phyloP scores from a whole-genome alignment of 1,139 yeast species.

The Blastobotrys serpentis region DNA sequence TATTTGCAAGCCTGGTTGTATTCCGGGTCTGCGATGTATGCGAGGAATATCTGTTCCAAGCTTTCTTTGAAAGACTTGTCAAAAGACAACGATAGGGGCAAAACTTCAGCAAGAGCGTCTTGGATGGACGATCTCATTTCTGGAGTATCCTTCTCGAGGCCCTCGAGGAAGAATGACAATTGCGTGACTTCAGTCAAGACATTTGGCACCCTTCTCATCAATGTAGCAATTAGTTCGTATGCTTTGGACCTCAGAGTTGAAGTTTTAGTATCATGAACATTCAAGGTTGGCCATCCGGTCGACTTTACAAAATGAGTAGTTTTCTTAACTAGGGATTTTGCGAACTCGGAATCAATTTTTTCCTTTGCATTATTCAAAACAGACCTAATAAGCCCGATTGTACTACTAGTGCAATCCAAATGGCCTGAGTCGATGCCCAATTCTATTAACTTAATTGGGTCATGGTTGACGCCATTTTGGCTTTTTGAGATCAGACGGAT shows the following conservation, averaged over 20 bases:
- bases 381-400: conserved; percentile 64
- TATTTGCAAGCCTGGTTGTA: conserved; percentile 49
- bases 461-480: conserved; percentile 34
- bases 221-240: conserved; percentile 74
- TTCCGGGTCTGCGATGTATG: conserved; percentile 39
- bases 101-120: conserved; percentile 64
- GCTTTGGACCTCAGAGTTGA: conserved; percentile 56
- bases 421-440: conserved; percentile 58
- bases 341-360: background rate
- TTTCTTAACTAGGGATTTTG: conserved; percentile 2
- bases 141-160: conserved; percentile 62
- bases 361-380: conserved; percentile 31
- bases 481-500: conserved; percentile 55
- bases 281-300: conserved; percentile 39
- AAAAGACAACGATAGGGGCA: conserved; percentile 49
- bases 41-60: conserved; percentile 48
- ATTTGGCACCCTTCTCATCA: conserved; percentile 52
- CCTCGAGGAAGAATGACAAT: conserved; percentile 58
- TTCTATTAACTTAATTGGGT: conserved; percentile 44
- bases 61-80: conserved; percentile 42
- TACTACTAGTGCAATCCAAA: conserved; percentile 47
- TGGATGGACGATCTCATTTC: conserved; percentile 70
- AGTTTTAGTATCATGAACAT: conserved; percentile 32
- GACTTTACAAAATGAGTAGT: conserved; percentile 30
- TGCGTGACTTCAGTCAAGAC: conserved; percentile 37